These are phyloP conservation scores for Lipomyces starkeyi DNA, from an alignment of 805 yeast genomes.

Conservation along the genomic window DNA sequence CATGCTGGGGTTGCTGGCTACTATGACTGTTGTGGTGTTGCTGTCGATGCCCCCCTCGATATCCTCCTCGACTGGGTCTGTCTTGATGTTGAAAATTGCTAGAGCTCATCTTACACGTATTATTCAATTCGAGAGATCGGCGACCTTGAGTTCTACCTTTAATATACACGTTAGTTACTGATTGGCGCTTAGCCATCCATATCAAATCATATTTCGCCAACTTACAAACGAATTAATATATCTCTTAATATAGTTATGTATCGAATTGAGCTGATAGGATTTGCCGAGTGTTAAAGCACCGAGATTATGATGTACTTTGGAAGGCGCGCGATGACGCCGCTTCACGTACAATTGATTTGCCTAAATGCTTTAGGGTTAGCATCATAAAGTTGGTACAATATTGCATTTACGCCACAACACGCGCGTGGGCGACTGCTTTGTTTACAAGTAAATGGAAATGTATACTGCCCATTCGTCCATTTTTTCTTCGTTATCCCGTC, in stretches of 20 bases:
- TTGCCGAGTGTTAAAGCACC: neutral
- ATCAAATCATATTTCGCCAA: neutral
- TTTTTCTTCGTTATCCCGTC: slow-evolving; percentile 7
- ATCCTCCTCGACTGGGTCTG: slow-evolving; percentile 19
- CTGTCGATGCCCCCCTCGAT: slow-evolving; percentile 26
- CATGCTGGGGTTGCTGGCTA: slow-evolving; percentile 46
- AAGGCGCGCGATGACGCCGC: neutral
- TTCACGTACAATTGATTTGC: neutral
- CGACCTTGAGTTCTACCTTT: too few relatives aligned
- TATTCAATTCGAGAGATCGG: neutral
- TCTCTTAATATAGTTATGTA: neutral
- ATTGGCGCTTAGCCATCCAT: neutral
- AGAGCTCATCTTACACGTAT: neutral
- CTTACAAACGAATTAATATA: neutral
- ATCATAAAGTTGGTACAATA: neutral
- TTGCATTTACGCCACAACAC: slow-evolving; percentile 1
- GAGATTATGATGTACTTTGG: too few relatives aligned
- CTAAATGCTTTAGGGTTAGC: neutral
- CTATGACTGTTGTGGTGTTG: slow-evolving; percentile 17
- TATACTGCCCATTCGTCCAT: neutral
- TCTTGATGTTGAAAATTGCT: slow-evolving; percentile 19
- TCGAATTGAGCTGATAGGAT: neutral
- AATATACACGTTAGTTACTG: neutral
- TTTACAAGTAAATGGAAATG: slow-evolving; percentile 13
- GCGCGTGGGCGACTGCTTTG: slow-evolving; percentile 17